Conservation (phyloP, 805 yeast species). For the Naumovozyma dairenensis region DNA sequence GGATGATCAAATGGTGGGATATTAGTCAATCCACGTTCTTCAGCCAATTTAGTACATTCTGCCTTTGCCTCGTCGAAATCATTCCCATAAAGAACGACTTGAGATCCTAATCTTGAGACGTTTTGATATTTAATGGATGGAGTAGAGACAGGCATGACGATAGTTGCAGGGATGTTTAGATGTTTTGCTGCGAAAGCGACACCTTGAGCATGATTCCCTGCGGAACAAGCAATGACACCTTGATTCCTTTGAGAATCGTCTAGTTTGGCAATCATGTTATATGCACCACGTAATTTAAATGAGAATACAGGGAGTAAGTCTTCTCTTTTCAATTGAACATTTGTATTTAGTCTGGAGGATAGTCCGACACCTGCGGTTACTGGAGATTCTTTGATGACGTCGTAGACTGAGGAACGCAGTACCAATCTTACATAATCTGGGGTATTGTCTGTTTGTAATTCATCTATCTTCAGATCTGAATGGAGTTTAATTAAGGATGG, state of each 20-base stretch:
- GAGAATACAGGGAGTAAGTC: slow-evolving; percentile 92
- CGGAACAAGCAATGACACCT: slow-evolving; percentile 97
- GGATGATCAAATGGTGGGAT: slow-evolving; percentile 99
- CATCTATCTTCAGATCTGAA: slow-evolving; percentile 32
- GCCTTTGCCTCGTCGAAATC: slow-evolving; percentile 92
- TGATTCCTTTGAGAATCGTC: slow-evolving; percentile 44
- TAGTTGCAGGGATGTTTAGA: slow-evolving; percentile 84
- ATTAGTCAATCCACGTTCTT: slow-evolving; percentile 65
- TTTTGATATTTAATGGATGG: slow-evolving; percentile 90
- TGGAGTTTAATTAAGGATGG: slow-evolving; percentile 21
- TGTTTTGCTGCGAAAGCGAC: slow-evolving; percentile 87
- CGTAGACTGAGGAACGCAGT: slow-evolving; percentile 87
- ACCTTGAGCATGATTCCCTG: slow-evolving; percentile 99
- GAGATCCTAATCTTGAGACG: slow-evolving; percentile 86
- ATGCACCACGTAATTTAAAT: slow-evolving; percentile 94
- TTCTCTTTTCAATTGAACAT: slow-evolving; percentile 77
- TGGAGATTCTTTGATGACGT: slow-evolving; percentile 87
- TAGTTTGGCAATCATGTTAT: slow-evolving; percentile 89
- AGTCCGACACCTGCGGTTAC: slow-evolving; percentile 64
- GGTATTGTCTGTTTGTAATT: slow-evolving; percentile 47
- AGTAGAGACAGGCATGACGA: slow-evolving; percentile 96
- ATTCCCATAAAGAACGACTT: slow-evolving; percentile 86
- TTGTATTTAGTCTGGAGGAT: slow-evolving; percentile 65
- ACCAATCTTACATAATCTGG: slow-evolving; percentile 94
- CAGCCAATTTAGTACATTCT: slow-evolving; percentile 69